Evolutionary conservation across 2,329 filamentous ascomycete genomes (phyloP), one percentile per base, ranked within the genome.

Genomic region (Blastomyces emzantsi): DNA sequence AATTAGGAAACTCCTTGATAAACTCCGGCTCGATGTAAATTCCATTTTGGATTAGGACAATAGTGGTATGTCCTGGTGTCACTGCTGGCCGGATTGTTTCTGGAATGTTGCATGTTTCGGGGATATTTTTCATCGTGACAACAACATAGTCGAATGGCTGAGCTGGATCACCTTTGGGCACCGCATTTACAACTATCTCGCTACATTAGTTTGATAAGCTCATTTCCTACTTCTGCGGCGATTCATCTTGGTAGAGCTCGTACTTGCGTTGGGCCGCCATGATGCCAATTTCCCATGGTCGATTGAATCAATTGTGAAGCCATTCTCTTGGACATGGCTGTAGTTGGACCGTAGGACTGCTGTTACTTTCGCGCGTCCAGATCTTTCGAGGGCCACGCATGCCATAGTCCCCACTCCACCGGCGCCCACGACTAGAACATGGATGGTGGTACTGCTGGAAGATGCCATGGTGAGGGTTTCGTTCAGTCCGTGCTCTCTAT

Each of bases 11-110:
- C 39, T 39, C 55, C 25, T 43, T 57, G 11, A 57, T 57, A 28
- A 57, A 57, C 30, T 39, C 57, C 25, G 28, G 8, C 22, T 60
- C 57, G 25, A 60, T 60, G 19, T 60, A 28, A 7, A 60, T 30
- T 28, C 57, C 57, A 22, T 60, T 60, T 60, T 60, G 57, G 25
- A 41, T 57, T n/a, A 57, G 55, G 19, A 60, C 57, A 25, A 60
- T 60, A 49, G 25, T n/a, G 25, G 57, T 49, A n/a, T 60, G 36
- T 7, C 57, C 25, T 17, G 57, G 57, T 3, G 41, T 47, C 25
- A 60, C 57, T n/a, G 57, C 57, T 60, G 41, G 43, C 11, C 43
- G 33, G 28, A 60, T 60, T 6, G 28, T 39, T 25, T 49, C 57
- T 39, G 57, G 41, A 41, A 41, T 60, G 36, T 25, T 39, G 43